Percentiles rank a stretch among this genome's conserved stretches.
phyloP scores from a whole-genome alignment of 768 basidiomycete species.

The Tylopilus sp. region DNA sequence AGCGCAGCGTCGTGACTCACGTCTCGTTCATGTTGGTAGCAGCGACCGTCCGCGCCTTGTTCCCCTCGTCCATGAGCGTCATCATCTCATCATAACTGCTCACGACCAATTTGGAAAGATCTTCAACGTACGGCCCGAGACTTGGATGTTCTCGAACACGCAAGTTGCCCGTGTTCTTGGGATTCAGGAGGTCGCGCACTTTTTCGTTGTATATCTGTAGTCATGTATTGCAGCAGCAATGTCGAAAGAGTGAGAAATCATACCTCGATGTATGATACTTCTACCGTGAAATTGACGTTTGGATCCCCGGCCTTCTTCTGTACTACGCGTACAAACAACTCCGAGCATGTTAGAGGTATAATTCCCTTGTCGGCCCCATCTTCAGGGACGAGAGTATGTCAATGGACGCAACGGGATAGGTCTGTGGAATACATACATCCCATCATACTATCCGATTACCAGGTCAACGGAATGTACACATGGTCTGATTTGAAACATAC shows the following conservation, averaged over 20 bases:
- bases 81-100: conserved; percentile 95
- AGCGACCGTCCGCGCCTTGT: conserved; percentile 97
- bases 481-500: conserved; percentile 40
- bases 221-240: neutral
- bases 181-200: conserved; percentile 95
- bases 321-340: conserved; percentile 83
- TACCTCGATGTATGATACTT: conserved; percentile 98
- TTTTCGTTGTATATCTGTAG: conserved; percentile 92
- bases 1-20: conserved; percentile 41
- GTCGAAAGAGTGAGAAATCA: conserved; percentile 11
- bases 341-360: conserved; percentile 92
- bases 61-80: conserved; percentile 99
- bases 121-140: conserved; percentile 97
- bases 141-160: conserved; percentile 97
- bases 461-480: conserved; percentile 9
- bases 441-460: conserved; percentile 70
- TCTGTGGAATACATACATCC: conserved; percentile 61
- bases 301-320: conserved; percentile 59
- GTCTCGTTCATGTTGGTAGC: conserved; percentile 99
- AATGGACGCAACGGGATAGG: conserved; percentile 1
- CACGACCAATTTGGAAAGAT: conserved; percentile 90
- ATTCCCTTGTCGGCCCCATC: conserved; percentile 96
- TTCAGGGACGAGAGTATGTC: conserved; percentile 32
- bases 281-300: conserved; percentile 81
- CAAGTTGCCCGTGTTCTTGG: conserved; percentile 93